Percentiles rank a stretch among this genome's conserved stretches.
Conservation (phyloP, 306 rosid species). For the Gleditsia sinensis region DNA sequence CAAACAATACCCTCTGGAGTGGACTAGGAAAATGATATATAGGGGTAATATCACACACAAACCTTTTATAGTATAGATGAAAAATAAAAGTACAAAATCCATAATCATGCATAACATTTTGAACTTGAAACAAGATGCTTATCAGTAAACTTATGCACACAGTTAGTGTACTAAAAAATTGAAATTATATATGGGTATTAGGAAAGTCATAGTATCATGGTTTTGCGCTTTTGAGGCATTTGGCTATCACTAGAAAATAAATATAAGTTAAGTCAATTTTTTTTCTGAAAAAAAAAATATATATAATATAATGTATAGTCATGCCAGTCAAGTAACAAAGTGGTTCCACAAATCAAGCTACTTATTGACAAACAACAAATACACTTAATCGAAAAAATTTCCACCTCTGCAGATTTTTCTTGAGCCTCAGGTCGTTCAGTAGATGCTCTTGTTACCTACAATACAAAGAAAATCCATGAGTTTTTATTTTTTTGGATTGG, state of each 20-base stretch:
- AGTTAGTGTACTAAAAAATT: not conserved
- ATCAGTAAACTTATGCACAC: not conserved
- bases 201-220: not conserved
- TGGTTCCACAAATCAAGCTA: constrained; percentile 8
- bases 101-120: not conserved
- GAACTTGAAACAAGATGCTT: constrained; percentile 16
- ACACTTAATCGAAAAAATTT: constrained; percentile 9
- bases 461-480: constrained; percentile 26
- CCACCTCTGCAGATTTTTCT: constrained; percentile 81
- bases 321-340: not conserved
- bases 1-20: not conserved
- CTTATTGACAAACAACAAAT: constrained; percentile 15
- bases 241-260: not conserved
- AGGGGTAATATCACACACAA: not conserved
- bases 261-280: too few relatives aligned
- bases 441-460: constrained; percentile 64
- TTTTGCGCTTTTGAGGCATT: not conserved
- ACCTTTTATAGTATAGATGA: not conserved
- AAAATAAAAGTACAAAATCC: not conserved
- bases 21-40: constrained; percentile 7
- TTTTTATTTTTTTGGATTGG: not conserved
- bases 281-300: constrained; percentile 3
- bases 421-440: constrained; percentile 55
- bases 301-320: not conserved
- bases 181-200: not conserved